phyloP scores from a whole-genome alignment of 179 eudicot species.

The Beta corolliflora region DNA sequence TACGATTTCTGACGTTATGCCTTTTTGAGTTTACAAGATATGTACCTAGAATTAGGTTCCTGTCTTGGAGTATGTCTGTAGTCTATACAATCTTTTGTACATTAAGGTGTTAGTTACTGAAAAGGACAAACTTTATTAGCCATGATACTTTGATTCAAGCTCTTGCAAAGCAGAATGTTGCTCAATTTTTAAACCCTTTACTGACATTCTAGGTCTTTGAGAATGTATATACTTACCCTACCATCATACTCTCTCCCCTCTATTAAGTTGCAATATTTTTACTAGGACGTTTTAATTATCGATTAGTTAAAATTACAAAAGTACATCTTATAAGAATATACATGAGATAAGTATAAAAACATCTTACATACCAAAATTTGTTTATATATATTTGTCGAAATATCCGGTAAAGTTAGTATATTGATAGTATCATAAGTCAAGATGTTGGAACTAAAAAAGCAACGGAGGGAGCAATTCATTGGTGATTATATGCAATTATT shows the following conservation, averaged over 20 bases:
- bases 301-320: no score
- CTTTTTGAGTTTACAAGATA: background rate
- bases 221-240: background rate
- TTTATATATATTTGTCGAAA: no score
- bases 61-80: background rate
- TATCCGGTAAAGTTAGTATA: no score
- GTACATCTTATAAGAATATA: no score
- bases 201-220: background rate
- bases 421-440: no score
- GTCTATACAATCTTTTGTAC: background rate
- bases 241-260: background rate
- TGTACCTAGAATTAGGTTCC: background rate
- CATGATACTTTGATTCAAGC: background rate
- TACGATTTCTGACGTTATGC: background rate
- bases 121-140: background rate
- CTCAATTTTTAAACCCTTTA: background rate
- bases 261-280: background rate
- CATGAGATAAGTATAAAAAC: no score
- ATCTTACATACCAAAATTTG: no score
- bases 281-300: background rate
- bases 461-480: no score
- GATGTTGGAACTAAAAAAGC: no score
- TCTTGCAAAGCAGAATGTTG: background rate
- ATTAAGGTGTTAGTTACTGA: background rate
- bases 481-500: no score